These are phyloP conservation scores for Thermochaetoides dissita DNA, from an alignment of 2,329 filamentous ascomycete genomes.

Conservation along the genomic window DNA sequence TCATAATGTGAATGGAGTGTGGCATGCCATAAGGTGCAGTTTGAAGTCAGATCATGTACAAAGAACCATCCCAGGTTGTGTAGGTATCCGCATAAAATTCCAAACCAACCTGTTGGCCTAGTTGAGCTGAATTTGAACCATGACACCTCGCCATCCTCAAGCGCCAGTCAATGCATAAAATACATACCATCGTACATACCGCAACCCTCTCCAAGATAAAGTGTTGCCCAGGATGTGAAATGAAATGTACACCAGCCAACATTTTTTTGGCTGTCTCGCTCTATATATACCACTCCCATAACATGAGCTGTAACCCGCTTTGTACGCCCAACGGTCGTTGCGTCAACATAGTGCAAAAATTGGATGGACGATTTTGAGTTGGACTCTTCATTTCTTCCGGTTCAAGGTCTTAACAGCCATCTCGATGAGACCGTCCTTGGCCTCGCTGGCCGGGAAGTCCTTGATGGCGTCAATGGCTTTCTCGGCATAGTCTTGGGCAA, in stretches of 20 bases:
- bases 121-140: too few species aligned
- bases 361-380: neutral
- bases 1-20: too few species aligned
- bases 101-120: too few species aligned
- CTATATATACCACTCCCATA: slow-evolving; percentile 1
- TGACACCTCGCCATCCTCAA: too few species aligned
- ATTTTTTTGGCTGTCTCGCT: neutral
- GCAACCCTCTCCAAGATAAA: slow-evolving; percentile 1
- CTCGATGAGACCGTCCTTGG: slow-evolving; percentile 78
- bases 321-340: neutral
- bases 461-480: slow-evolving; percentile 76
- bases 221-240: neutral
- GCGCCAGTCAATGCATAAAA: slow-evolving; percentile 5
- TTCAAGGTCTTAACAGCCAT: slow-evolving; percentile 91
- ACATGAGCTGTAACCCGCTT: too few species aligned
- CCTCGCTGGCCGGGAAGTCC: slow-evolving; percentile 82
- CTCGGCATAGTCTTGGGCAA: slow-evolving; percentile 83
- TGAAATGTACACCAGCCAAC: slow-evolving; percentile 3
- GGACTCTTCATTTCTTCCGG: slow-evolving; percentile 53
- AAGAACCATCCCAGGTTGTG: too few species aligned
- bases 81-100: too few species aligned
- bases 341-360: slow-evolving; percentile 5
- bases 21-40: too few species aligned
- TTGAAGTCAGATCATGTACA: too few species aligned
- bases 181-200: slow-evolving; percentile 3